Evolutionary conservation across 1,284 basidiomycete species (phyloP).

Genomic region (Ustilago lituana): DNA sequence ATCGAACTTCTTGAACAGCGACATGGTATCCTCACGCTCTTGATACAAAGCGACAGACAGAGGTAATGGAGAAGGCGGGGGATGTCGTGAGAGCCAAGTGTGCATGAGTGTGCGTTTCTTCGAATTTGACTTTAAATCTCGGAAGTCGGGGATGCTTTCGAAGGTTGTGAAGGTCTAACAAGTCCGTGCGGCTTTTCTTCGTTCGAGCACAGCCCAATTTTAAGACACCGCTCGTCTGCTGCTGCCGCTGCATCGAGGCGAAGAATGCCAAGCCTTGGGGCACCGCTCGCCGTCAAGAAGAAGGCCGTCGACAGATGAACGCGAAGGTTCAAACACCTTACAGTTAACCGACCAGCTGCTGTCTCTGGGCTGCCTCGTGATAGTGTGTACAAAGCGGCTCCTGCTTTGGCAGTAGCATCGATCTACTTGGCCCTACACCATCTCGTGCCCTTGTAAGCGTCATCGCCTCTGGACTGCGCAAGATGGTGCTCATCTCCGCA

Average conservation of each 20-base stretch:
- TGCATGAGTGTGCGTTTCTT: constrained; percentile 1
- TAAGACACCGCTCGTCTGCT: background rate
- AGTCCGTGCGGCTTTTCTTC: constrained; percentile 9
- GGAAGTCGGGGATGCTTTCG: constrained; percentile 12
- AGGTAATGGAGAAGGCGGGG: background rate
- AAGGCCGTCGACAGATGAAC: background rate
- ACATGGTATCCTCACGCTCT: too few species aligned
- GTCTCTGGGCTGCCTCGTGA: background rate
- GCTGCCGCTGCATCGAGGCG: background rate
- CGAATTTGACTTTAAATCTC: constrained; percentile 10
- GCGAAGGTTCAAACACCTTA: background rate
- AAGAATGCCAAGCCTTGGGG: constrained; percentile 3
- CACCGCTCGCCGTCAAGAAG: background rate
- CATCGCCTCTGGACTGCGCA: background rate
- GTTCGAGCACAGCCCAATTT: constrained; percentile 11
- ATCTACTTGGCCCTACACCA: too few species aligned
- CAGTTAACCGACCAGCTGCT: background rate
- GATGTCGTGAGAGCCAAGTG: background rate
- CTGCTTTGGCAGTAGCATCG: too few species aligned
- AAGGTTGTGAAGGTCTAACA: constrained; percentile 19
- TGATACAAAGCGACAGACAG: too few species aligned
- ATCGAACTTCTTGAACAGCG: constrained; percentile 65
- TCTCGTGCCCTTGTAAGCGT: too few species aligned
- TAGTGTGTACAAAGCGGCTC: background rate
- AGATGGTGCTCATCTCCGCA: constrained; percentile 14